phyloP scores from a whole-genome alignment of 352 stramenopile species.

The Blastocystis sp. region DNA sequence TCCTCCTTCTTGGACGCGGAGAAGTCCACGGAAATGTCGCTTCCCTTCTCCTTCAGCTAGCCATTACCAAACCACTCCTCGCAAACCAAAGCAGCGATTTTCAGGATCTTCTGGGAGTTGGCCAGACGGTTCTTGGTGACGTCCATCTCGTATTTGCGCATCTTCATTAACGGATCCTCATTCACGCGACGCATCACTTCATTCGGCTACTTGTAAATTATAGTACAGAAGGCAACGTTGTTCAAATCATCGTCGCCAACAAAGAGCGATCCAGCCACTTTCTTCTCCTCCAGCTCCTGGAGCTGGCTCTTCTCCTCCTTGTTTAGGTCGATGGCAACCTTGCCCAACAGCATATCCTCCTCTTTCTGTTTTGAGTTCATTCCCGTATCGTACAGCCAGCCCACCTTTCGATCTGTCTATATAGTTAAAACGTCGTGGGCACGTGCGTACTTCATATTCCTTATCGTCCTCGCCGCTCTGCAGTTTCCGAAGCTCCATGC shows the following conservation, averaged over 20 bases:
- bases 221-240: neutral
- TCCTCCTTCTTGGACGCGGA: conserved; percentile 32
- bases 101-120: conserved; percentile 42
- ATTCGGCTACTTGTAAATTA: conserved; percentile 36
- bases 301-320: conserved; percentile 68
- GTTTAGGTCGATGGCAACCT: conserved; percentile 52
- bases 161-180: conserved; percentile 67
- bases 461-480: conserved; percentile 27
- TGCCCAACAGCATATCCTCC: conserved; percentile 58
- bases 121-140: conserved; percentile 53
- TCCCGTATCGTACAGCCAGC: conserved; percentile 58
- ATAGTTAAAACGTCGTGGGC: neutral
- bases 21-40: conserved; percentile 64
- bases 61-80: neutral
- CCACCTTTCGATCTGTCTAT: conserved; percentile 58
- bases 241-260: conserved; percentile 26
- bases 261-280: conserved; percentile 54
- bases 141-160: conserved; percentile 61
- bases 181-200: conserved; percentile 60
- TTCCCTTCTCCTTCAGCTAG: conserved; percentile 35
- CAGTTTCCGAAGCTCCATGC: conserved; percentile 23
- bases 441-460: conserved; percentile 28
- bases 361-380: conserved; percentile 37
- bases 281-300: conserved; percentile 61
- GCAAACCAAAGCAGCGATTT: conserved; percentile 24